Base-by-base conservation (phyloP, 2,329 filamentous ascomycete genomes). In the Claviceps purpurea region DNA sequence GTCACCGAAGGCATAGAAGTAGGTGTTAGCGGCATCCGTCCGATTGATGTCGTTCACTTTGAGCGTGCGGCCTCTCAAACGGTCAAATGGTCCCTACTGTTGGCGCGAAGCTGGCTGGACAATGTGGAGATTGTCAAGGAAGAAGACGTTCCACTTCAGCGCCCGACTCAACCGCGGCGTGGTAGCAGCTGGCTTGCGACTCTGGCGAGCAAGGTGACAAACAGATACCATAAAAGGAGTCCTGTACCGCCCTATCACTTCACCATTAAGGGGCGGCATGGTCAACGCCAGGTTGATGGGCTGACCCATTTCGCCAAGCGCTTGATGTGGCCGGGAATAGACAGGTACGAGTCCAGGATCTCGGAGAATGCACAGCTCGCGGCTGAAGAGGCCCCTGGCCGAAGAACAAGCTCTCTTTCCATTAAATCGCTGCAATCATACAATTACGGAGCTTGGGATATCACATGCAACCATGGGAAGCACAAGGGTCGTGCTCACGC, bases 81-180 rank as follows among this genome's bases (percentile, higher is more conserved):
- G n/a, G 79, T 85, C 20, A 81, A 78, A 59, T 85, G 82, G 82
- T 84, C 82, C 4, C 66, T 85, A 41, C 69, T 84, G 42, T 70
- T 85, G 37, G 82, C 82, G 16, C 72, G 80, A 26, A 73, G 74
- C 44, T 85, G 82, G 81, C 71, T 85, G n/a, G 78, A 84, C 56
- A 85, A 85, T 54, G 81, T 85, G 34, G 73, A 75, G 8, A 69
- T 85, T 24, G 71, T 74, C 50, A 76, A 72, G 56, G 65, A 70
- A 26, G 67, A 71, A 48, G 58, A 62, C 16, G 44, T 58, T 3
- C 47, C 54, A 7, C 34, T 56, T 3, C 47, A 48, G 24, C 55
- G 47, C 14, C 54, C 51, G 37, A 48, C 51, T 6, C 56, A 54
- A 3, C 48, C 57, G 50, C 54, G 58, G 37, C 61, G 57, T 20